These are phyloP conservation scores for Phytophthora pluvialis DNA, from an alignment of 352 stramenopile genomes.

Conservation along the genomic window DNA sequence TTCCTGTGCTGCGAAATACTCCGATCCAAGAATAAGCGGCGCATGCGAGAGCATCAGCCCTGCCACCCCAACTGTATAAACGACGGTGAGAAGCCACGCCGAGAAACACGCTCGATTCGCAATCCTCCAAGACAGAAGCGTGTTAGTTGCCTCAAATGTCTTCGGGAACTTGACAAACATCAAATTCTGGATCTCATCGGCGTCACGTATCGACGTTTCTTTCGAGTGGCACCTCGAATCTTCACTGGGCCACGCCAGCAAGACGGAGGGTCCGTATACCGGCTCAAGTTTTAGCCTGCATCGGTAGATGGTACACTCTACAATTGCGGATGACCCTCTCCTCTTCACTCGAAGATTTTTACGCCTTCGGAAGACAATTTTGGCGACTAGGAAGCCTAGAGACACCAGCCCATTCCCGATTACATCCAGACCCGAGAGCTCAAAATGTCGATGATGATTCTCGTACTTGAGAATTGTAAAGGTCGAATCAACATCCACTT, in stretches of 20 bases:
- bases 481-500: constrained; percentile 20
- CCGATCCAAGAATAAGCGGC: neutral
- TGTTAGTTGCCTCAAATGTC: constrained; percentile 16
- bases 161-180: constrained; percentile 25
- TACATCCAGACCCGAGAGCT: constrained; percentile 27
- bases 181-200: constrained; percentile 33
- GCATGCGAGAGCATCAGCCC: constrained; percentile 19
- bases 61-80: constrained; percentile 10
- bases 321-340: constrained; percentile 8
- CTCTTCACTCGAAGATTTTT: constrained; percentile 7
- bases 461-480: constrained; percentile 32
- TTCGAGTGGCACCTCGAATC: constrained; percentile 14
- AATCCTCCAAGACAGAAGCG: constrained; percentile 10
- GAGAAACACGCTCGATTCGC: neutral
- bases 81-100: neutral
- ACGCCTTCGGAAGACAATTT: constrained; percentile 36
- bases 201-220: neutral
- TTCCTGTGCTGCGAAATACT: neutral
- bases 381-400: constrained; percentile 32
- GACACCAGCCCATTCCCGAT: constrained; percentile 37
- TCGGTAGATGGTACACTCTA: constrained; percentile 39
- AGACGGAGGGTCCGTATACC: neutral
- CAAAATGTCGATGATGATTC: constrained; percentile 16
- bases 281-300: constrained; percentile 22
- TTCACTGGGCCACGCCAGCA: neutral